phyloP scores from a whole-genome alignment of 2,329 filamentous ascomycete genomes.

The Juglanconis sp. region DNA sequence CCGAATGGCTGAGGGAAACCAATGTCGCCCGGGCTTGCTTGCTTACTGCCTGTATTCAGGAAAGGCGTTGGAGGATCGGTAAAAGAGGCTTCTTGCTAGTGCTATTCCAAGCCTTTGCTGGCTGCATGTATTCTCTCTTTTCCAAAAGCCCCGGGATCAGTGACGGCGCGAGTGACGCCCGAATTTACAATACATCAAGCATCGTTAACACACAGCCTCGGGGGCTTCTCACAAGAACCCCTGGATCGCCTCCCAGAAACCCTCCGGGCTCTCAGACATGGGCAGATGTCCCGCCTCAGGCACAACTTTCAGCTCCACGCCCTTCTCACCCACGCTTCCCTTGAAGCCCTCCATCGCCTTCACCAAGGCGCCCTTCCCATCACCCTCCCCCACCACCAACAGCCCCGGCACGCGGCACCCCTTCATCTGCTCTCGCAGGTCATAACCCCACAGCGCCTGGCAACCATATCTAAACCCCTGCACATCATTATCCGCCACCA shows the following conservation, averaged over 20 bases:
- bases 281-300: slow-evolving; percentile 75
- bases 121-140: not conserved
- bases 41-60: too few species aligned
- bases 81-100: not conserved
- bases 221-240: slow-evolving; percentile 46
- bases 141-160: not conserved
- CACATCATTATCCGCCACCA: slow-evolving; percentile 68
- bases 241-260: slow-evolving; percentile 63
- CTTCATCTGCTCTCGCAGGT: slow-evolving; percentile 57
- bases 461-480: slow-evolving; percentile 67
- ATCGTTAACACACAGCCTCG: not conserved
- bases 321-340: slow-evolving; percentile 49
- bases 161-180: not conserved
- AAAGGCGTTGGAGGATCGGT: not conserved
- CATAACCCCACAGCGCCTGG: slow-evolving; percentile 69
- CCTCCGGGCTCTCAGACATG: slow-evolving; percentile 72
- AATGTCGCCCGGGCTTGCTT: too few species aligned
- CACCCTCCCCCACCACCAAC: slow-evolving; percentile 69
- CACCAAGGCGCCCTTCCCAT: slow-evolving; percentile 68
- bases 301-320: slow-evolving; percentile 61
- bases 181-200: not conserved
- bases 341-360: slow-evolving; percentile 78
- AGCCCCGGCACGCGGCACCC: slow-evolving; percentile 56
- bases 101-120: not conserved
- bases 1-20: too few species aligned